Base-by-base conservation (phyloP, 257 asterid genomes). In the Handroanthus guayacan region DNA sequence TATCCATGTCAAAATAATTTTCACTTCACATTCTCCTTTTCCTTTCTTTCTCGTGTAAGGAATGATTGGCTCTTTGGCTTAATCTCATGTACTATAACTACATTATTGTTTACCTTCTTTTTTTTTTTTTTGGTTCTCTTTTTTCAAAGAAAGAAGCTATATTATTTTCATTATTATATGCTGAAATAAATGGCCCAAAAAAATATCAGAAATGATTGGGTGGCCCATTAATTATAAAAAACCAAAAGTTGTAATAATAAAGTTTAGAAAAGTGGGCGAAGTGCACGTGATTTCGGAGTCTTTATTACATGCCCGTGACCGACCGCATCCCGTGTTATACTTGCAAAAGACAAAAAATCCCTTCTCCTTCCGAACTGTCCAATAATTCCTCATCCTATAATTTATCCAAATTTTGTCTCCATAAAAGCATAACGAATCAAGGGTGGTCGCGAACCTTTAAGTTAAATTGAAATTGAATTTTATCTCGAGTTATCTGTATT, bases 291-390 rank as follows among this genome's bases (percentile, higher is more conserved):
- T 20, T 0, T 51, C 1, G 66, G 67, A 69, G 79, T 67, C 12
- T 3, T 14, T 62, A 69, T 14, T 43, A 45, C 44, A 41, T 38
- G 78, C 82, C 87, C 87, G 87, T 83, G 87, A 83, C 77, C 76
- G 84, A 80, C 87, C 77, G 64, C 71, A 67, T 66, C 81, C 67
- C 80, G 84, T 79, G 84, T 31, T 47, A 63, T 3, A 17, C 6
- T 51, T 43, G 8, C 74, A 60, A 16, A 50, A 9, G 75, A 79
- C 82, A 80, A 80, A 82, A 16, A 6, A 10, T n/a, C 37, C 14
- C n/a, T 51, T 34, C 52, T 37, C 11, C 71, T 75, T 62, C 13
- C 10, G 3, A 47, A 43, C 16, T 75, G 17, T 47, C 78, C 39
- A 72, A 12, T 0, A 43, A 14, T 72, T 81, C 56, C 71, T 67